These are phyloP conservation scores for Grosmannia penicillata DNA, from an alignment of 2,329 filamentous ascomycete species.

Conservation along the genomic window DNA sequence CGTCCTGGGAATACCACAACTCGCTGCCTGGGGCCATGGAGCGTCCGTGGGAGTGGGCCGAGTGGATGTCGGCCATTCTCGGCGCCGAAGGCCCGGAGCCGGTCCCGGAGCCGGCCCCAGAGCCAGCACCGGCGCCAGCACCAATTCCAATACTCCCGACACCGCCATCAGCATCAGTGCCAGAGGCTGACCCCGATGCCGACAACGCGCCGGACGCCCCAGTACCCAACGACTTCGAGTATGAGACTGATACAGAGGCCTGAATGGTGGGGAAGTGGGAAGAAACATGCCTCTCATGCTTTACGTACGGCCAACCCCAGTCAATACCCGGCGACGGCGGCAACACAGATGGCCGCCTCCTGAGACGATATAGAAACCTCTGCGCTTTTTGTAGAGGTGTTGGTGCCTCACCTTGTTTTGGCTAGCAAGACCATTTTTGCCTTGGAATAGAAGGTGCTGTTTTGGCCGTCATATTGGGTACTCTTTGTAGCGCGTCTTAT, in stretches of 20 bases:
- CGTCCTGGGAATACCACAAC: slow-evolving; percentile 84
- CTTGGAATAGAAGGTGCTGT: no score
- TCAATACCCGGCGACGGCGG: neutral
- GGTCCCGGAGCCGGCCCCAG: neutral
- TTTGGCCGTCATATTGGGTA: no score
- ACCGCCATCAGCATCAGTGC: neutral
- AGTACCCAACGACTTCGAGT: slow-evolving; percentile 17
- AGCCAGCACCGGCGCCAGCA: neutral
- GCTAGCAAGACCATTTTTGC: no score
- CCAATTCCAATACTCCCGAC: neutral
- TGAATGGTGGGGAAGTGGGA: neutral
- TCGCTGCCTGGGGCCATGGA: slow-evolving; percentile 42
- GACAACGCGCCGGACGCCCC: slow-evolving; percentile 9
- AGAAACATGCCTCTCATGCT: no score
- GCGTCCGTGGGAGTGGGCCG: slow-evolving; percentile 60
- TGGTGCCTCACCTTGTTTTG: no score
- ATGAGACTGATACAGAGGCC: slow-evolving; percentile 14
- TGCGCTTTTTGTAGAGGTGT: no score
- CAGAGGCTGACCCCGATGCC: slow-evolving; percentile 15
- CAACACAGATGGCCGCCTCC: neutral
- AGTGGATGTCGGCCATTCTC: slow-evolving; percentile 37
- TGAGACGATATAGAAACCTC: no score
- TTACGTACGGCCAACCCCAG: neutral
- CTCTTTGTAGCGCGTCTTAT: no score
- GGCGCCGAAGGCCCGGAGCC: slow-evolving; percentile 5